Conservation (phyloP, 805 yeast species). For the Ogataea zsoltii region DNA sequence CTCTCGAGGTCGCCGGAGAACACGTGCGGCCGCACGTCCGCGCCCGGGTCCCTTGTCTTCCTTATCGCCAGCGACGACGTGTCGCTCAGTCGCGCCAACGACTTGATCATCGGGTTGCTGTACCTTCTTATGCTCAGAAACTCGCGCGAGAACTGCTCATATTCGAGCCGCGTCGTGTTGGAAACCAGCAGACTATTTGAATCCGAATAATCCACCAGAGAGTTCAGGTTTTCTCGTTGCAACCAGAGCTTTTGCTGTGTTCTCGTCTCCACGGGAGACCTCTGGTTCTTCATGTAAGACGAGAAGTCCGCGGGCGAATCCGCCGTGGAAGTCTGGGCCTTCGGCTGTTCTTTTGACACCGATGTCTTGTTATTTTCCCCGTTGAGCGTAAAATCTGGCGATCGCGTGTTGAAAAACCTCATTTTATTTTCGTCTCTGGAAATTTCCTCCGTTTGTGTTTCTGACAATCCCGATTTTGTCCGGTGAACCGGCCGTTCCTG, state of each 20-base stretch:
- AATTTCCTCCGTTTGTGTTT: background rate
- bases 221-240: slow-evolving; percentile 63
- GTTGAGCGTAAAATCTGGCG: slow-evolving; percentile 2
- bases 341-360: background rate
- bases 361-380: background rate
- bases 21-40: background rate
- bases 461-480: background rate
- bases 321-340: background rate
- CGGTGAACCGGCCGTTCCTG: slow-evolving; percentile 38
- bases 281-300: slow-evolving; percentile 2
- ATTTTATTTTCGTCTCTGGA: slow-evolving; percentile 1
- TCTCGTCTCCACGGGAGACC: slow-evolving; percentile 51
- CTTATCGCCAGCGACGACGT: slow-evolving; percentile 10
- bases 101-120: slow-evolving; percentile 67
- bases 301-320: background rate
- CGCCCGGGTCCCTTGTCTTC: slow-evolving; percentile 10
- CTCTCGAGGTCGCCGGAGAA: slow-evolving; percentile 15
- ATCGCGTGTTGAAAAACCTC: slow-evolving; percentile 1
- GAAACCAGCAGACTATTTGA: slow-evolving; percentile 28
- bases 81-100: slow-evolving; percentile 51
- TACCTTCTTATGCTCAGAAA: slow-evolving; percentile 68
- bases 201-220: slow-evolving; percentile 56
- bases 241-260: slow-evolving; percentile 86
- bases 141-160: slow-evolving; percentile 75
- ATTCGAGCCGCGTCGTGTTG: slow-evolving; percentile 65